Evolutionary conservation across 768 basidiomycete genomes (phyloP).

Genomic region (Boletellus emodensis): DNA sequence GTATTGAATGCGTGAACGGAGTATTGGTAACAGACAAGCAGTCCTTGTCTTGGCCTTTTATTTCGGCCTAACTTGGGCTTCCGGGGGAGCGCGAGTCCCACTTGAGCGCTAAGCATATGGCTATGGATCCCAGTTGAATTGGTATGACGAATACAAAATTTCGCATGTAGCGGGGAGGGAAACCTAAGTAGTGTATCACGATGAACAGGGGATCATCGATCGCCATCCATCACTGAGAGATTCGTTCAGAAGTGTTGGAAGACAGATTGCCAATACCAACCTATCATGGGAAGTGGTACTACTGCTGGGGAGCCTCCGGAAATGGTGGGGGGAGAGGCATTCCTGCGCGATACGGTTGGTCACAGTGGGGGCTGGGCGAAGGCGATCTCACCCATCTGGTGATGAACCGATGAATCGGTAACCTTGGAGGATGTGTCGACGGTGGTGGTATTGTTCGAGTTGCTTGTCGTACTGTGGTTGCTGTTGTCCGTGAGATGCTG

Average conservation of each 20-base stretch:
- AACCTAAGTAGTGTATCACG: not conserved
- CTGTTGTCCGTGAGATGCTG: constrained; percentile 19
- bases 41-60: no score
- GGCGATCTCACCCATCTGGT: constrained; percentile 18
- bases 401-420: constrained; percentile 23
- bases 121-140: not conserved
- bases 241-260: not conserved
- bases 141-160: not conserved
- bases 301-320: constrained; percentile 1
- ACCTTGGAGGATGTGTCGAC: constrained; percentile 11
- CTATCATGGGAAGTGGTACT: not conserved
- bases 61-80: no score
- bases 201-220: not conserved
- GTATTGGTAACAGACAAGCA: no score
- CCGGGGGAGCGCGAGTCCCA: not conserved
- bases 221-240: not conserved
- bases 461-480: constrained; percentile 9
- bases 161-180: not conserved
- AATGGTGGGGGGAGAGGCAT: not conserved
- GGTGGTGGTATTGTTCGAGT: constrained; percentile 19
- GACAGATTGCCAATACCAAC: not conserved
- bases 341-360: not conserved
- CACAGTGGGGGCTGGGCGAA: not conserved
- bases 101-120: not conserved
- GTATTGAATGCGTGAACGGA: no score